Evolutionary conservation across 345 rosid species (phyloP).

Genomic region (Eutrema heterophyllum): DNA sequence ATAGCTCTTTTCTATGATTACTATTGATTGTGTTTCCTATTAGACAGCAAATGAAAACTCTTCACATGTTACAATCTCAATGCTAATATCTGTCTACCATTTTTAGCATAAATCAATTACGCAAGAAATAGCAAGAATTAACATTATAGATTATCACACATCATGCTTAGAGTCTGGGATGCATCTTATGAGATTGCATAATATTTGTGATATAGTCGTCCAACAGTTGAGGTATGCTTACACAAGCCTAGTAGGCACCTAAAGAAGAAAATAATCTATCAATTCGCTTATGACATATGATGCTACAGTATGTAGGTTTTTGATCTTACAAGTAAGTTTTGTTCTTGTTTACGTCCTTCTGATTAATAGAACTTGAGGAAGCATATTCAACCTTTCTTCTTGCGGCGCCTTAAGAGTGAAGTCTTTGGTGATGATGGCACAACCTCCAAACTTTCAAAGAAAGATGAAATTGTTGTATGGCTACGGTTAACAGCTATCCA

Average conservation of each 20-base stretch:
- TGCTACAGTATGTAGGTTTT: conserved; percentile 4
- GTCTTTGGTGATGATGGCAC: conserved; percentile 59
- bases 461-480: conserved; percentile 94
- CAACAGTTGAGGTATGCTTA: not conserved
- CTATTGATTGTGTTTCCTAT: not conserved
- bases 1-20: not conserved
- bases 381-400: conserved; percentile 82
- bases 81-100: not conserved
- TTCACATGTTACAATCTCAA: not conserved
- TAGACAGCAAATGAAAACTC: not conserved
- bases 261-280: not conserved
- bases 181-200: not conserved
- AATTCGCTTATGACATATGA: conserved; percentile 3
- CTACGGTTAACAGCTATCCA: conserved; percentile 76
- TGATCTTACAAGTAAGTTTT: not conserved
- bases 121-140: not conserved
- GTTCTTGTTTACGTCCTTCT: not conserved
- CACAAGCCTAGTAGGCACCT: not conserved
- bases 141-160: not conserved
- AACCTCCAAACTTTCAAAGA: conserved; percentile 69
- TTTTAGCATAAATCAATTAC: not conserved
- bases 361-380: conserved; percentile 70
- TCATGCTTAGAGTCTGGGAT: conserved; percentile 4
- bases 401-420: conserved; percentile 87
- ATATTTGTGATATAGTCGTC: not conserved